These are phyloP conservation scores for Globisporangium ultimum DNA, from an alignment of 352 stramenopile genomes.

Conservation along the genomic window DNA sequence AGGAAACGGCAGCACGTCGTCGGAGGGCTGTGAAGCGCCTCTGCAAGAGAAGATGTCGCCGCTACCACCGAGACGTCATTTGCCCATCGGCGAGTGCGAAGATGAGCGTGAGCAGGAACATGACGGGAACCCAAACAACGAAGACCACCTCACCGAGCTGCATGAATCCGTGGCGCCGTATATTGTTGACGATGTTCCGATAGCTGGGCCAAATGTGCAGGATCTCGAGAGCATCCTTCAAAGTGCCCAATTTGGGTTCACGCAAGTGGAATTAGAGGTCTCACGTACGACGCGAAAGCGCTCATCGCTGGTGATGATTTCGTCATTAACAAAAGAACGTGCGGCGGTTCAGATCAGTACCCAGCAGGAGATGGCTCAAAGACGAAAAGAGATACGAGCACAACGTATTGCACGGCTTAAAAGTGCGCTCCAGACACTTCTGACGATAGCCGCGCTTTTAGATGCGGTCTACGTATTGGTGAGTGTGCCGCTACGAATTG, in stretches of 20 bases:
- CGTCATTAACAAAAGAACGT: slow-evolving; percentile 3
- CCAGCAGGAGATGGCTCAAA: slow-evolving; percentile 1
- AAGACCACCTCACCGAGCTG: background rate
- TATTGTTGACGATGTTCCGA: slow-evolving; percentile 11
- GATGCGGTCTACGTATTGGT: slow-evolving; percentile 36
- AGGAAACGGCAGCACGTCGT: too few species aligned
- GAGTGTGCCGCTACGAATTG: background rate
- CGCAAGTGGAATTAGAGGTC: slow-evolving; percentile 11
- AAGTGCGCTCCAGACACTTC: background rate
- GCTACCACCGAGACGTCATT: too few species aligned
- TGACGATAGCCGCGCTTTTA: slow-evolving; percentile 22
- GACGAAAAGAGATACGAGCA: background rate
- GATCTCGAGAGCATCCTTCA: slow-evolving; percentile 7
- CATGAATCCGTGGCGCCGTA: slow-evolving; percentile 1
- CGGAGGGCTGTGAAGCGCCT: too few species aligned
- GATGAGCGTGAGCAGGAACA: background rate
- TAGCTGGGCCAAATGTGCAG: slow-evolving; percentile 1
- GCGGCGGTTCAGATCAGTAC: slow-evolving; percentile 4
- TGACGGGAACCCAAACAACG: background rate
- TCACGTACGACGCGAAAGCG: slow-evolving; percentile 4
- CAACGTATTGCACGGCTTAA: background rate
- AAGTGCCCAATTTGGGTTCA: slow-evolving; percentile 12
- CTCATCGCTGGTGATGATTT: slow-evolving; percentile 6
- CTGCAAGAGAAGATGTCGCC: too few species aligned
- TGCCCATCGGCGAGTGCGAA: too few species aligned